Conservation (phyloP, 2,329 filamentous ascomycete species). For the Hypomyces rosellus region DNA sequence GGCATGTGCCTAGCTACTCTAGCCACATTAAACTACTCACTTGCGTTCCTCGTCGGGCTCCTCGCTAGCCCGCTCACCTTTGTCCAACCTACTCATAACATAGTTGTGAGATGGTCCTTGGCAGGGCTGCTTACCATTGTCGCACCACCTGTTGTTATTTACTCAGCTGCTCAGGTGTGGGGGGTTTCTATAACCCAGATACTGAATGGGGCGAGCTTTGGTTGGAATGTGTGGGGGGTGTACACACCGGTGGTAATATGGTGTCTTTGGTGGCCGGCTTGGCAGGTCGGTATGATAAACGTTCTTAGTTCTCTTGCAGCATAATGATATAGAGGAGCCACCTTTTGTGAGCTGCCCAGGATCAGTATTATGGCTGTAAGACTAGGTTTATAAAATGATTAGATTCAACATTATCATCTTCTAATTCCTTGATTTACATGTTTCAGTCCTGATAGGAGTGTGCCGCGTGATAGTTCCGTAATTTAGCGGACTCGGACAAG, state of each 20-base stretch:
- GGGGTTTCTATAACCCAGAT: constrained; percentile 46
- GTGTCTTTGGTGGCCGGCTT: constrained; percentile 94
- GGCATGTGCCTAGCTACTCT: constrained; percentile 89
- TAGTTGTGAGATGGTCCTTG: constrained; percentile 36
- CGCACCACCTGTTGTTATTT: constrained; percentile 54
- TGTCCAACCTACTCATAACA: constrained; percentile 41
- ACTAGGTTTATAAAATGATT: neutral
- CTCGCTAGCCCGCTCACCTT: constrained; percentile 76
- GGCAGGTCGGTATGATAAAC: constrained; percentile 60
- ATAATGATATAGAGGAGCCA: constrained; percentile 5
- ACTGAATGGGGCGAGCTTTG: constrained; percentile 69
- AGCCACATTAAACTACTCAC: constrained; percentile 91
- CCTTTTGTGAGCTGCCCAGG: too few relatives aligned
- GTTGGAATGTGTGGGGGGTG: constrained; percentile 84
- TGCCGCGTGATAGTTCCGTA: too few relatives aligned
- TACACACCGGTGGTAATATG: constrained; percentile 87
- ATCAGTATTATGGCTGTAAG: too few relatives aligned
- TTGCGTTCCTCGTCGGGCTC: constrained; percentile 78
- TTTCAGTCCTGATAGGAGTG: too few relatives aligned
- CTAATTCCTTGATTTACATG: neutral
- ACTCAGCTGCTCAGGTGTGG: constrained; percentile 37
- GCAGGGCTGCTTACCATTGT: constrained; percentile 51
- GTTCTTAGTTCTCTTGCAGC: constrained; percentile 37
- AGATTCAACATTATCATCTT: too few relatives aligned
- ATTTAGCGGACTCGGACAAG: too few relatives aligned